A percentile compares a stretch with the other conserved stretches of the same genome.
Conservation (phyloP, 176 grass and related monocot species). For the Juncus effusus region DNA sequence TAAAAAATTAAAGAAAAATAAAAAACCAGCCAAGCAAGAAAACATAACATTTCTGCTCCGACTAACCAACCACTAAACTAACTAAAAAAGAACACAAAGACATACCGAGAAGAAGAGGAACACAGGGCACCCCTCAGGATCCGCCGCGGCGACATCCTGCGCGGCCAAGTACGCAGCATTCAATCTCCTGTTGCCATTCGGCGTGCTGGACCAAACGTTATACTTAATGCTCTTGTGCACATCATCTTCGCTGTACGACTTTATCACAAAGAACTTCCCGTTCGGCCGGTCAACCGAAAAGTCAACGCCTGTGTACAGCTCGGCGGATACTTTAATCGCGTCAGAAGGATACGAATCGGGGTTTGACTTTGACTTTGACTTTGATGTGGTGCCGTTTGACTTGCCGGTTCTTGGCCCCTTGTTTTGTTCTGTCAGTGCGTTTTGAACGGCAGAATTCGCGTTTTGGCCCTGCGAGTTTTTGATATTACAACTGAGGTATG, state of each 20-base stretch:
- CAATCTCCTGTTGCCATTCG: slow-evolving; percentile 60
- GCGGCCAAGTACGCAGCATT: slow-evolving; percentile 54
- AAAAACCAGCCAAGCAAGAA: no score
- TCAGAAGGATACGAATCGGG: slow-evolving; percentile 6
- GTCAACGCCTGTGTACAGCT: slow-evolving; percentile 47
- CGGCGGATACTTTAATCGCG: slow-evolving; percentile 37
- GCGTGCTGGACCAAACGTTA: slow-evolving; percentile 75
- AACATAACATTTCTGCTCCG: no score
- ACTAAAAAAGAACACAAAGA: slow-evolving; percentile 14
- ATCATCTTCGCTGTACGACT: slow-evolving; percentile 84
- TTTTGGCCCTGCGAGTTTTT: slow-evolving; percentile 18
- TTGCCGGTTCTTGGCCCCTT: slow-evolving; percentile 37
- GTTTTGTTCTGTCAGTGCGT: slow-evolving; percentile 26
- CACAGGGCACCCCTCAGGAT: slow-evolving; percentile 43
- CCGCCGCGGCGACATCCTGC: slow-evolving; percentile 33
- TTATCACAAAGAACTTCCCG: slow-evolving; percentile 76
- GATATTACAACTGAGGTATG: no score
- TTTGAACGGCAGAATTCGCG: not conserved
- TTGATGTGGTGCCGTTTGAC: slow-evolving; percentile 18
- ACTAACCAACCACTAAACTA: no score
- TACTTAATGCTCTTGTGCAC: slow-evolving; percentile 88
- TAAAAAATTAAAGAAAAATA: no score
- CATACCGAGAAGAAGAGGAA: slow-evolving; percentile 81
- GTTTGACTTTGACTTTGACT: slow-evolving; percentile 22
- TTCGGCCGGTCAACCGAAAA: slow-evolving; percentile 59